Evolutionary conservation across 331 rosid genomes (phyloP).

Genomic region (Phaseolus coccineus): DNA sequence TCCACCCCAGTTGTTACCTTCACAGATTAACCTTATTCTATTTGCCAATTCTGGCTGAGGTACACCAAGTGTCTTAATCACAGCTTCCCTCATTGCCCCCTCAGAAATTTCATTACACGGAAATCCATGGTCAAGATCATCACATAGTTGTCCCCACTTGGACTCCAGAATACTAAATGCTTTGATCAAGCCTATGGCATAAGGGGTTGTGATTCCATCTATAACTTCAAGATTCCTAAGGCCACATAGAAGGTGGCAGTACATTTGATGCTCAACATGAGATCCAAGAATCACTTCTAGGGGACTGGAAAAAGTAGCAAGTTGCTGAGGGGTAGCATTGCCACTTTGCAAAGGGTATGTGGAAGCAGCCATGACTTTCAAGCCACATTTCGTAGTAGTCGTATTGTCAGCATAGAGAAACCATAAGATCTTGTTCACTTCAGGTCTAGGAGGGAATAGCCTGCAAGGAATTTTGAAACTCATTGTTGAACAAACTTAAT

Average conservation of each 20-base stretch:
- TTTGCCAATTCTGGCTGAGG: constrained; percentile 61
- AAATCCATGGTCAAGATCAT: constrained; percentile 63
- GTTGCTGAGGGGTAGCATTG: constrained; percentile 46
- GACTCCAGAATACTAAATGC: constrained; percentile 54
- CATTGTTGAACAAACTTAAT: neutral
- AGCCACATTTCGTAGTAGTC: constrained; percentile 62
- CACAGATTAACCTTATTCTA: constrained; percentile 54
- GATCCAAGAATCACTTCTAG: constrained; percentile 63
- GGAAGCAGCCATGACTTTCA: constrained; percentile 74
- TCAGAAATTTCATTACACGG: constrained; percentile 57
- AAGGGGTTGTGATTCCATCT: constrained; percentile 64
- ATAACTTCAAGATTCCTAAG: constrained; percentile 52
- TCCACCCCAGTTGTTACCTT: constrained; percentile 58
- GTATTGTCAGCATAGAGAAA: constrained; percentile 62
- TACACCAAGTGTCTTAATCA: constrained; percentile 56
- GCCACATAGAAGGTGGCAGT: constrained; percentile 76
- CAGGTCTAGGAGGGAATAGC: constrained; percentile 64
- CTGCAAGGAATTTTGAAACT: constrained; percentile 42
- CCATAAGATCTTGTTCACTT: constrained; percentile 58
- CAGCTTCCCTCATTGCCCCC: constrained; percentile 56
- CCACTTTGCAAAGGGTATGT: constrained; percentile 62
- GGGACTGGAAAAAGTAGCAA: constrained; percentile 58
- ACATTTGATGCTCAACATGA: constrained; percentile 68
- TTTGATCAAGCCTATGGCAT: constrained; percentile 60
- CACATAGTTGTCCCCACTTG: constrained; percentile 68